Evolutionary conservation across 1,284 basidiomycete species (phyloP).

Genomic region (Sporisorium reilianum): DNA sequence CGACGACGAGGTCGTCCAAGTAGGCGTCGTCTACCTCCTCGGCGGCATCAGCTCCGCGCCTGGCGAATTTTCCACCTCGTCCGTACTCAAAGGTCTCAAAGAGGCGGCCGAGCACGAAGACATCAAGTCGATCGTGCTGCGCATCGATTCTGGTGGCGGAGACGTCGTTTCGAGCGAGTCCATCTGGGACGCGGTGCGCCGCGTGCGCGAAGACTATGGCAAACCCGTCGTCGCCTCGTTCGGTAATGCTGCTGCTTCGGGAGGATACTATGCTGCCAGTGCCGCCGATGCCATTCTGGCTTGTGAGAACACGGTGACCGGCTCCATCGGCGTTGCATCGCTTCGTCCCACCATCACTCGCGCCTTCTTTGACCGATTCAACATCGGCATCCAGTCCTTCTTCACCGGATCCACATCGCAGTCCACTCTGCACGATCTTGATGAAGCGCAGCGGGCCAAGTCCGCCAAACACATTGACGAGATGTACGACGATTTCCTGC

Average conservation of each 20-base stretch:
- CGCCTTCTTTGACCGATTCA: conserved; percentile 70
- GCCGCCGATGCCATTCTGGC: conserved; percentile 68
- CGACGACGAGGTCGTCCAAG: conserved; percentile 64
- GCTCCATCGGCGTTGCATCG: conserved; percentile 70
- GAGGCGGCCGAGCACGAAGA: conserved; percentile 70
- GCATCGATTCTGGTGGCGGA: conserved; percentile 71
- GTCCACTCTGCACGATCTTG: conserved; percentile 67
- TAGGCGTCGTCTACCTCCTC: conserved; percentile 70
- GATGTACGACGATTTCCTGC: conserved; percentile 67
- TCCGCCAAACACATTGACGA: conserved; percentile 68
- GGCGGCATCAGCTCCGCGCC: conserved; percentile 68
- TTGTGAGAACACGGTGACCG: conserved; percentile 70
- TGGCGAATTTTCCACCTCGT: conserved; percentile 65
- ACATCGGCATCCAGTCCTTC: conserved; percentile 69
- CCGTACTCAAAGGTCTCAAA: conserved; percentile 70
- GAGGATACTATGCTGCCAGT: conserved; percentile 69
- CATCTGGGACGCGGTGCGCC: conserved; percentile 70
- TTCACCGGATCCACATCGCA: conserved; percentile 69
- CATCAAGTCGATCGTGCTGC: conserved; percentile 70
- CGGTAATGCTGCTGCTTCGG: conserved; percentile 70
- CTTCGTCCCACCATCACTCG: conserved; percentile 70
- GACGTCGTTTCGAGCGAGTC: conserved; percentile 70
- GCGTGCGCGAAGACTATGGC: conserved; percentile 65
- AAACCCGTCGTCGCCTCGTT: conserved; percentile 71
- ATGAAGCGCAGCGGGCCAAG: conserved; percentile 63